phyloP scores from a whole-genome alignment of 257 asterid genomes.

The Anisodus acutangulus region DNA sequence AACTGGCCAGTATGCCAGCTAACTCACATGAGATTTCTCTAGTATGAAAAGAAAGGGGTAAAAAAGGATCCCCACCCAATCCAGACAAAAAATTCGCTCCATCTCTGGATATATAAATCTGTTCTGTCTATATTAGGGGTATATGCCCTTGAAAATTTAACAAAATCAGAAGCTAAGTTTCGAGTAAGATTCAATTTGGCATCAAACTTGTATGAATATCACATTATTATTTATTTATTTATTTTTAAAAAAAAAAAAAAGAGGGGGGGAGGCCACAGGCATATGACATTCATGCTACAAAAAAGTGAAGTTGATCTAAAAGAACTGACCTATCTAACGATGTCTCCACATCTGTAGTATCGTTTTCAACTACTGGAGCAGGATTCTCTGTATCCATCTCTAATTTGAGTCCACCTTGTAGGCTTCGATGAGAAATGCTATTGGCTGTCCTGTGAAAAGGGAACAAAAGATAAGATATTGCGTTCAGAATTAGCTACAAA shows the following conservation, averaged over 20 bases:
- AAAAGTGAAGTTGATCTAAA: not conserved
- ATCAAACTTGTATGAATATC: not conserved
- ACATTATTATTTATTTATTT: not conserved
- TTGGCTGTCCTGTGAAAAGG: not conserved
- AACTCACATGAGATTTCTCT: not conserved
- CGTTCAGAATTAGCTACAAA: not conserved
- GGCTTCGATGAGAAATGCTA: not conserved
- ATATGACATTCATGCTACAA: constrained; percentile 7
- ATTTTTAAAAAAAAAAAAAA: not conserved
- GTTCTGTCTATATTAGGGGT: not conserved
- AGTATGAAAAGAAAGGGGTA: not conserved
- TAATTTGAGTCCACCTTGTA: not conserved
- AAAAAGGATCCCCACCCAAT: not conserved
- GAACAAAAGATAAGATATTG: not conserved
- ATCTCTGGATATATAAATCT: not conserved
- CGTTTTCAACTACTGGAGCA: constrained; percentile 19
- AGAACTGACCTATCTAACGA: constrained; percentile 27
- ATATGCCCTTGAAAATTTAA: not conserved
- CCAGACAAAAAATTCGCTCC: not conserved
- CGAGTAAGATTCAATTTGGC: not conserved
- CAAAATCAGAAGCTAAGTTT: constrained; percentile 9
- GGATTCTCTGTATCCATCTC: constrained; percentile 20
- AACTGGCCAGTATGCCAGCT: not conserved
- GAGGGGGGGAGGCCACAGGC: not conserved
- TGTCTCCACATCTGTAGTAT: constrained; percentile 9